These are phyloP conservation scores for Chaetomidium leptoderma DNA, from an alignment of 495 filamentous ascomycete genomes.

Conservation along the genomic window DNA sequence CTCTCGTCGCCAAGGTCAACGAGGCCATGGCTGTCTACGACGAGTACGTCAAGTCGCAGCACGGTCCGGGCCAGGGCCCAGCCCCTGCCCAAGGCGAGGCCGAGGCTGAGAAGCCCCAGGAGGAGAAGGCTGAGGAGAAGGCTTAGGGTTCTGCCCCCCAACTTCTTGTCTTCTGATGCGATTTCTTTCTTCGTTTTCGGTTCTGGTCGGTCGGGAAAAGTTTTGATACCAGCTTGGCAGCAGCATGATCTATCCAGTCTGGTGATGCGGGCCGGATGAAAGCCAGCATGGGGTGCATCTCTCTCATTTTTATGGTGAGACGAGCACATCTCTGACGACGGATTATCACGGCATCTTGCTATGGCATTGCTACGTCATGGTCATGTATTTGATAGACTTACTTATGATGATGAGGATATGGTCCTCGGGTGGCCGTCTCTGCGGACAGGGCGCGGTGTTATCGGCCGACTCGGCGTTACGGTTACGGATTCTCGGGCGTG, in stretches of 20 bases:
- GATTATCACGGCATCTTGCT: slow-evolving; percentile 30
- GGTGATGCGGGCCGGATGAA: slow-evolving; percentile 13
- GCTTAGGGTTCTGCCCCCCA: slow-evolving; percentile 35
- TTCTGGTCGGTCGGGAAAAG: slow-evolving; percentile 45
- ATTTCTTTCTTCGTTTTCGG: slow-evolving; percentile 21
- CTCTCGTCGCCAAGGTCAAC: slow-evolving; percentile 89
- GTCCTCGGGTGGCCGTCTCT: slow-evolving; percentile 24
- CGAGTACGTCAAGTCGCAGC: slow-evolving; percentile 89
- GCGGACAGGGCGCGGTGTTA: slow-evolving; percentile 22
- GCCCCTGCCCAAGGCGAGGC: slow-evolving; percentile 28
- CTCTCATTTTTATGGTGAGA: slow-evolving; percentile 23
- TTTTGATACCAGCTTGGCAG: slow-evolving; percentile 45
- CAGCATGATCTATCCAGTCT: slow-evolving; percentile 39
- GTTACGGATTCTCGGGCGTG: slow-evolving; percentile 26
- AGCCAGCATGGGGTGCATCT: slow-evolving; percentile 24
- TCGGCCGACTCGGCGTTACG: slow-evolving; percentile 30
- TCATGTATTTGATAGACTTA: slow-evolving; percentile 35
- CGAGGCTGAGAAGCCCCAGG: slow-evolving; percentile 45
- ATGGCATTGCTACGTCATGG: slow-evolving; percentile 31
- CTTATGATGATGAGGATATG: slow-evolving; percentile 22
- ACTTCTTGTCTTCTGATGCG: slow-evolving; percentile 19
- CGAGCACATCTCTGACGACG: slow-evolving; percentile 21
- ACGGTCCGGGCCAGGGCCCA: slow-evolving; percentile 11
- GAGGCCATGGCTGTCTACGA: slow-evolving; percentile 96
- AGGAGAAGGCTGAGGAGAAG: slow-evolving; percentile 57